Percentiles rank a stretch among this genome's conserved stretches.
Evolutionary conservation across 2,329 filamentous ascomycete genomes (phyloP).

Genomic region (Diplodia sapinea): DNA sequence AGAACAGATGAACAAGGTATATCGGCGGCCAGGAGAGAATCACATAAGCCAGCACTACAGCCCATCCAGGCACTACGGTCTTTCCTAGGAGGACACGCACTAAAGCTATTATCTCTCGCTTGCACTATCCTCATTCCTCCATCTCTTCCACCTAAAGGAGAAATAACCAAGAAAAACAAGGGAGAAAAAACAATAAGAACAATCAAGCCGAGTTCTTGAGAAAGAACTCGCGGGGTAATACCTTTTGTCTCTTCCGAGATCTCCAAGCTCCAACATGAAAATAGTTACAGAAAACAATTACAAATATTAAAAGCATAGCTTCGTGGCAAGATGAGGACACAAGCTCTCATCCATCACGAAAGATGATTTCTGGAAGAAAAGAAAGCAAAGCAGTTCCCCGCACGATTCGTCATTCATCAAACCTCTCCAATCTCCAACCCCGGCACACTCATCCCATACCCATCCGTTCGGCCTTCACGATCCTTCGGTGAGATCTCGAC

Average conservation of each 20-base stretch:
- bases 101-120: background rate
- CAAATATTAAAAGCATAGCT: background rate
- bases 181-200: background rate
- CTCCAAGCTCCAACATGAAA: background rate
- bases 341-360: background rate
- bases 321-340: background rate
- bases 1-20: too few species aligned
- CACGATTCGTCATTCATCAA: background rate
- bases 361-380: background rate
- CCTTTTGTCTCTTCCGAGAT: background rate
- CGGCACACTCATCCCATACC: slow-evolving; percentile 58
- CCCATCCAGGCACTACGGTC: background rate
- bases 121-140: background rate
- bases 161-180: background rate
- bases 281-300: background rate
- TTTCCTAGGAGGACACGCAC: background rate
- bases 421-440: slow-evolving; percentile 42
- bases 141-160: background rate
- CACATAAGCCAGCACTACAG: background rate
- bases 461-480: slow-evolving; percentile 53
- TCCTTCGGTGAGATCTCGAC: slow-evolving; percentile 56
- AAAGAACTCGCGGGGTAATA: background rate
- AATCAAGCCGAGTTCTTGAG: background rate
- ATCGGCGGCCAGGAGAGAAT: background rate
- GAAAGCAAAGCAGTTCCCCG: background rate